Evolutionary conservation across 2,329 filamentous ascomycete species (phyloP), one percentile per base, ranked within the genome.

Genomic region (Trichoderma atroviride): DNA sequence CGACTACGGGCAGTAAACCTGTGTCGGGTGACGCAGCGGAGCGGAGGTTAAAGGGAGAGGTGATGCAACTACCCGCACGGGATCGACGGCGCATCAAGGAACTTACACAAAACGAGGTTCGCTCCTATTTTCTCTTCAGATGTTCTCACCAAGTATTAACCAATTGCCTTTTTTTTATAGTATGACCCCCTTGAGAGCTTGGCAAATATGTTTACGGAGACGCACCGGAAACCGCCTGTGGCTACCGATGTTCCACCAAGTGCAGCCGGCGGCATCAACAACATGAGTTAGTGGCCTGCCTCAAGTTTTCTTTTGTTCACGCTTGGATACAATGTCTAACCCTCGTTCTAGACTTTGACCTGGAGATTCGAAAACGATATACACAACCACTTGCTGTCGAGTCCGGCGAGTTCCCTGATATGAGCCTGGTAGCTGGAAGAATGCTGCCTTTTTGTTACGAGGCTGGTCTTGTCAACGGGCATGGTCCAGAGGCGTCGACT

Each of bases 391-490:
- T 92, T 14, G 88, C 89, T 4, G 83, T 88, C 47, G 89, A 92
- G 76, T 91, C 89, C 0, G 89, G 89, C 68, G 89, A 92, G 74
- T 91, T 91, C 71, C 89, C 89, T 14, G 89, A 91, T 73, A 82
- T 84, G n/a, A 82, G 85, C 68, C 85, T 85, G 70, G 88, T 91
- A 67, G 86, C 89, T 68, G 84, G 85, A 14, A 84, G 88, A 56
- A 91, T 91, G 88, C 81, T 91, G 14, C 89, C 89, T 0, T 87
- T 90, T 63, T 91, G 89, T 76, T 91, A 90, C 76, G 89, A 91
- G 72, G 84, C 85, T 57, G 89, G 89, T 1, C 84, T 91, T 4
- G 81, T 83, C 5, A 85, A 83, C 16, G 89, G 88, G 0, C 88
- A 91, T 74, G 81, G 83, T 4, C 72, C 83, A 5, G 89, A 91